phyloP scores from a whole-genome alignment of 306 rosid species.

The Vachellia collinsii region DNA sequence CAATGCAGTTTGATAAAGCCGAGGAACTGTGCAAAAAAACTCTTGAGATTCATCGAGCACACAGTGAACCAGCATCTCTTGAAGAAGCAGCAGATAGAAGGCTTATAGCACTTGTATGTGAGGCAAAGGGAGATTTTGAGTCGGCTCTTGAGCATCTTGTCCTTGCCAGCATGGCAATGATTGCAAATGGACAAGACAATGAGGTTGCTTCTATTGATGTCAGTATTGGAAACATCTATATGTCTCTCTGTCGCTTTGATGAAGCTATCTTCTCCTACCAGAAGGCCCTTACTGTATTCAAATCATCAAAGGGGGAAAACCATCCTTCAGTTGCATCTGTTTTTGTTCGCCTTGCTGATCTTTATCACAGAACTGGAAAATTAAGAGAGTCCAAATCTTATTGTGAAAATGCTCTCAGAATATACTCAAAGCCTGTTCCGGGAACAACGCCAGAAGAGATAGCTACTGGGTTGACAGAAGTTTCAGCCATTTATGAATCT shows the following conservation, averaged over 20 bases:
- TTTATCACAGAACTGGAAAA: slow-evolving; percentile 96
- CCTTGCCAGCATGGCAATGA: slow-evolving; percentile 98
- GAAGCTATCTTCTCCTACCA: slow-evolving; percentile 98
- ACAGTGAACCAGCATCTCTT: slow-evolving; percentile 96
- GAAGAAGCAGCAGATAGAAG: slow-evolving; percentile 98
- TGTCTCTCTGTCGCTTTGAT: slow-evolving; percentile 93
- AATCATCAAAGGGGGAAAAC: slow-evolving; percentile 87
- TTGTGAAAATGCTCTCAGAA: slow-evolving; percentile 91
- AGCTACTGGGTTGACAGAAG: slow-evolving; percentile 87
- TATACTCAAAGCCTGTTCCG: slow-evolving; percentile 91
- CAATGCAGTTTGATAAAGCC: slow-evolving; percentile 97
- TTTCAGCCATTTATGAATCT: slow-evolving; percentile 93
- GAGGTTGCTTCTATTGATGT: slow-evolving; percentile 97
- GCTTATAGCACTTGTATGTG: slow-evolving; percentile 87
- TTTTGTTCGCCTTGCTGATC: slow-evolving; percentile 91
- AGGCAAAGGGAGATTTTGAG: slow-evolving; percentile 91
- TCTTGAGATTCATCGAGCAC: slow-evolving; percentile 85
- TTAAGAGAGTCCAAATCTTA: slow-evolving; percentile 93
- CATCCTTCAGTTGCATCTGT: slow-evolving; percentile 94
- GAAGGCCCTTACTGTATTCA: slow-evolving; percentile 96
- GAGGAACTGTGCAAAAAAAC: slow-evolving; percentile 89
- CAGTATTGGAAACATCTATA: slow-evolving; percentile 91
- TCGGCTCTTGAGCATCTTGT: slow-evolving; percentile 93
- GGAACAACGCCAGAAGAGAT: slow-evolving; percentile 92
- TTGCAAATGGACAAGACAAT: slow-evolving; percentile 87